phyloP scores from a whole-genome alignment of 768 basidiomycete genomes.

The Tricholoma terreum region DNA sequence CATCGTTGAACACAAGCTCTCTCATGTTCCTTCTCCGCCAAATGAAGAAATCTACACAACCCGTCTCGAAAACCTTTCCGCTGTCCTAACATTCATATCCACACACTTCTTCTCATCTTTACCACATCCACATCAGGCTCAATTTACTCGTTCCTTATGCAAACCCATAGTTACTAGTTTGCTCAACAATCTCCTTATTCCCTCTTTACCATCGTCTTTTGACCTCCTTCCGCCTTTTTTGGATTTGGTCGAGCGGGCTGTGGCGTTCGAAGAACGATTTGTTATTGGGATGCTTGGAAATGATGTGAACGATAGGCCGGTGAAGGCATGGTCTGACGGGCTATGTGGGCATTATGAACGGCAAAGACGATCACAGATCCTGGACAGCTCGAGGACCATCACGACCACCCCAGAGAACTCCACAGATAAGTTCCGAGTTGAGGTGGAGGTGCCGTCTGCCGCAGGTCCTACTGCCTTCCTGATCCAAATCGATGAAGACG shows the following conservation, averaged over 20 bases:
- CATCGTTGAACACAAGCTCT: slow-evolving; percentile 44
- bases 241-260: slow-evolving; percentile 50
- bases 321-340: slow-evolving; percentile 67
- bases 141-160: slow-evolving; percentile 56
- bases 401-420: slow-evolving; percentile 43
- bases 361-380: slow-evolving; percentile 61
- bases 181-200: slow-evolving; percentile 63
- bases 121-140: slow-evolving; percentile 41
- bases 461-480: slow-evolving; percentile 28
- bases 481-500: slow-evolving; percentile 15
- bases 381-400: slow-evolving; percentile 57
- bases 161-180: slow-evolving; percentile 59
- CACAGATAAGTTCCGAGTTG: slow-evolving; percentile 39
- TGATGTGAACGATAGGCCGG: slow-evolving; percentile 44
- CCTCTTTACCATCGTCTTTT: slow-evolving; percentile 67
- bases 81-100: slow-evolving; percentile 60
- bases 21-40: slow-evolving; percentile 44
- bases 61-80: slow-evolving; percentile 55
- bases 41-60: slow-evolving; percentile 32
- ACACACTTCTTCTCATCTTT: slow-evolving; percentile 54
- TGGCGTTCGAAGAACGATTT: slow-evolving; percentile 61
- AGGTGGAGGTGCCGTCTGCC: slow-evolving; percentile 32
- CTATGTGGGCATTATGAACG: slow-evolving; percentile 77
- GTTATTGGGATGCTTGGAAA: slow-evolving; percentile 49
- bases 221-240: slow-evolving; percentile 61